These are phyloP conservation scores for Fusarium ramigenum DNA, from an alignment of 2,329 filamentous ascomycete species.

Conservation along the genomic window DNA sequence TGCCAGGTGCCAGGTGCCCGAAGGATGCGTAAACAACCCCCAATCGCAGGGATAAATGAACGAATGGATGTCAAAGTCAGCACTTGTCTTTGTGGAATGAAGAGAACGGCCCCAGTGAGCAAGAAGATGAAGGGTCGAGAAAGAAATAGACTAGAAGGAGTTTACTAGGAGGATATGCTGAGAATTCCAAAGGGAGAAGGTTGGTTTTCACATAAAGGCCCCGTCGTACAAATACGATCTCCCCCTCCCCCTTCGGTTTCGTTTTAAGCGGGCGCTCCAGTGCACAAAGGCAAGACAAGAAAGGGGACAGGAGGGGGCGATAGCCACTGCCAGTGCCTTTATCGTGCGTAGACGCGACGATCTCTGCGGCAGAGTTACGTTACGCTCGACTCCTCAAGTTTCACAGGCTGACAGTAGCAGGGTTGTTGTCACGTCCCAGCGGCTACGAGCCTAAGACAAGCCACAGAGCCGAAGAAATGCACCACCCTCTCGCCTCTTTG, in stretches of 20 bases:
- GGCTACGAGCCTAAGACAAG: constrained; percentile 23
- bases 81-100: background rate
- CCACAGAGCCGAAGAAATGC: background rate
- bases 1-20: background rate
- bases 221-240: constrained; percentile 14
- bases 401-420: constrained; percentile 30
- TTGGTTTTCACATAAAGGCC: background rate
- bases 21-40: constrained; percentile 22
- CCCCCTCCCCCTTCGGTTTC: background rate
- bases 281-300: constrained; percentile 17
- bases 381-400: constrained; percentile 29
- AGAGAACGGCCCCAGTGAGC: constrained; percentile 11
- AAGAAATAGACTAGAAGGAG: background rate
- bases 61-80: constrained; percentile 9
- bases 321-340: constrained; percentile 2
- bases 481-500: constrained; percentile 14
- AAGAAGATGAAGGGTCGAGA: background rate
- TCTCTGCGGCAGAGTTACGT: constrained; percentile 38
- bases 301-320: constrained; percentile 10
- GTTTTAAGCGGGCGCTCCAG: constrained; percentile 12
- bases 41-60: constrained; percentile 14
- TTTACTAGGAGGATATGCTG: background rate
- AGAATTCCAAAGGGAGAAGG: background rate
- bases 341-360: constrained; percentile 19
- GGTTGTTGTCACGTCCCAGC: constrained; percentile 22